Percentiles rank a stretch among this genome's conserved stretches.
Evolutionary conservation across 148 eudicot genomes (phyloP).

Genomic region (Gaultheria prostrata): DNA sequence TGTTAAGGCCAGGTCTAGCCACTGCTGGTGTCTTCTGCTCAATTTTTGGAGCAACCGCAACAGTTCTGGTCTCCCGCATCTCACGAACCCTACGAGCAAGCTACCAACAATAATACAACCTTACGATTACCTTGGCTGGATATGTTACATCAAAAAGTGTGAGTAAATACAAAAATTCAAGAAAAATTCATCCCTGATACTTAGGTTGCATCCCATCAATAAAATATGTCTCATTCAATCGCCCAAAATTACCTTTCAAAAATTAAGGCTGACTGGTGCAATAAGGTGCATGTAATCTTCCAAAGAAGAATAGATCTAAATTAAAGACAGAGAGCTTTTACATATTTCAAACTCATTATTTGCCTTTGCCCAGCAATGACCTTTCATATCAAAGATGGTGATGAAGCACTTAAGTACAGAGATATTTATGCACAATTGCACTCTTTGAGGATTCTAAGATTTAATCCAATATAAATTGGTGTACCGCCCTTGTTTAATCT

Average conservation of each 20-base stretch:
- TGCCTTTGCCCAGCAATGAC: conserved; percentile 3
- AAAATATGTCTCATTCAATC: not conserved
- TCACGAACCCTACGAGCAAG: conserved; percentile 97
- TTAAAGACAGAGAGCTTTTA: not conserved
- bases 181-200: not conserved
- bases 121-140: not conserved
- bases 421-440: not conserved
- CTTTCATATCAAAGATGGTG: not conserved
- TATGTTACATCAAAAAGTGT: conserved; percentile 7
- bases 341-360: not conserved
- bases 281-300: not conserved
- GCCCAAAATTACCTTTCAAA: not conserved
- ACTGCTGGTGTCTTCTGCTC: conserved; percentile 63
- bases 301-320: not conserved
- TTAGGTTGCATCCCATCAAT: not conserved
- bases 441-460: not conserved
- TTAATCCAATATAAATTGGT: conserved; percentile 1
- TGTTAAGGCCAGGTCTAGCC: conserved; percentile 58
- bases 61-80: conserved; percentile 86
- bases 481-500: not conserved
- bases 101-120: conserved; percentile 43
- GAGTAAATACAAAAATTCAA: not conserved
- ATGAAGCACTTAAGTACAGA: not conserved
- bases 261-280: too few relatives aligned
- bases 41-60: conserved; percentile 54